These are phyloP conservation scores for Fragilaria radians DNA, from an alignment of 108 stramenopile genomes.

Conservation along the genomic window DNA sequence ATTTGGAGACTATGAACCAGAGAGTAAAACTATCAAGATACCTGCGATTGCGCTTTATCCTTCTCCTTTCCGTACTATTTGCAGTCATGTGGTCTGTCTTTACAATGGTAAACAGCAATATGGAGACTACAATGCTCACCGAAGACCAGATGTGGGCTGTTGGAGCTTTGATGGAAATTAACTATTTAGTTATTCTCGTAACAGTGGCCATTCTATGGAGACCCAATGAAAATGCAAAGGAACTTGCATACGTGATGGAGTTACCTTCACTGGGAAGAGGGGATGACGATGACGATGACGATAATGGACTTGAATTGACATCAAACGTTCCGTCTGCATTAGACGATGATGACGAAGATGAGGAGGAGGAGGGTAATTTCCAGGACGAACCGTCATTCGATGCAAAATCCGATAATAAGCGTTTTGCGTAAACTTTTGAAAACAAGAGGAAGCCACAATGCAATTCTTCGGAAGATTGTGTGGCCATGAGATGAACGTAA, in stretches of 20 bases:
- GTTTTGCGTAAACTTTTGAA: too few species aligned
- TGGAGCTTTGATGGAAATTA: constrained; percentile 67
- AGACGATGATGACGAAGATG: constrained; percentile 21
- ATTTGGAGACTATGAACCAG: constrained; percentile 80
- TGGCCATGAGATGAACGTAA: too few species aligned
- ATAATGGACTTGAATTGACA: constrained; percentile 24
- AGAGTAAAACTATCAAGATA: constrained; percentile 64
- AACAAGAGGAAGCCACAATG: too few species aligned
- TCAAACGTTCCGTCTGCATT: constrained; percentile 32
- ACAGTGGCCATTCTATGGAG: constrained; percentile 70
- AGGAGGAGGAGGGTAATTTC: constrained; percentile 12
- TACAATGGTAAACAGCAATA: constrained; percentile 65
- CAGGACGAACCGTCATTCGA: neutral
- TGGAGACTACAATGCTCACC: constrained; percentile 50
- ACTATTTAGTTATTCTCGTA: constrained; percentile 68
- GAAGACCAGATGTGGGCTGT: constrained; percentile 68
- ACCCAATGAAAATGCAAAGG: constrained; percentile 73
- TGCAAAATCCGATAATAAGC: too few species aligned
- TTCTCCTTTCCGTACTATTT: constrained; percentile 75
- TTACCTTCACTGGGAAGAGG: constrained; percentile 35
- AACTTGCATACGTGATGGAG: constrained; percentile 87
- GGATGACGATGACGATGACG: constrained; percentile 34
- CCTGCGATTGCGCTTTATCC: constrained; percentile 63
- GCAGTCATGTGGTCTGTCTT: constrained; percentile 75
- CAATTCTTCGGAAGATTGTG: too few species aligned